Evolutionary conservation across 768 basidiomycete species (phyloP).

Genomic region (Lactarius tabidus): DNA sequence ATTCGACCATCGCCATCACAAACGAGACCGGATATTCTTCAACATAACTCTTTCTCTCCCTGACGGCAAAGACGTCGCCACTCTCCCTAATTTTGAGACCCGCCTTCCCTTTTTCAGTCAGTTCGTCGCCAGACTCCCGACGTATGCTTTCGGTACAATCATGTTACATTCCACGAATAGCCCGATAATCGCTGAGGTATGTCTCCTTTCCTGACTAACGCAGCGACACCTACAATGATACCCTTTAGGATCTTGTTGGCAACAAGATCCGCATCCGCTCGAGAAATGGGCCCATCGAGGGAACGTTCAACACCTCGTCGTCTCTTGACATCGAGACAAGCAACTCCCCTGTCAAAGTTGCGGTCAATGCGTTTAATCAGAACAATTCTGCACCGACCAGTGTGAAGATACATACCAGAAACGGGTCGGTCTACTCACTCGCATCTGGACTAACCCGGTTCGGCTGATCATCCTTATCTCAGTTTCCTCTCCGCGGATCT

Average conservation of each 20-base stretch:
- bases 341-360: slow-evolving; percentile 14
- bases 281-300: slow-evolving; percentile 10
- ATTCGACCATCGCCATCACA: not conserved
- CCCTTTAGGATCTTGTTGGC: slow-evolving; percentile 3
- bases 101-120: slow-evolving; percentile 15
- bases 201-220: not conserved
- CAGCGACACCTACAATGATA: not conserved
- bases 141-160: slow-evolving; percentile 12
- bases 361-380: slow-evolving; percentile 16
- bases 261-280: slow-evolving; percentile 6
- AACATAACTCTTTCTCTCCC: slow-evolving; percentile 18
- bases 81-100: slow-evolving; percentile 13
- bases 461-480: not conserved
- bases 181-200: slow-evolving; percentile 1
- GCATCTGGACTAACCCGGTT: too few species aligned
- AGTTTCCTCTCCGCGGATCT: not conserved
- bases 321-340: not conserved
- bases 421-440: slow-evolving; percentile 8
- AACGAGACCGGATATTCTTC: slow-evolving; percentile 6
- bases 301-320: slow-evolving; percentile 17
- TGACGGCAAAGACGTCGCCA: slow-evolving; percentile 1
- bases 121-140: not conserved
- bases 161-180: not conserved
- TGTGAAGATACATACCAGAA: slow-evolving; percentile 8
- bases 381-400: not conserved